phyloP scores from a whole-genome alignment of 78 protist genomes.

The Dictyostelium purpureum region DNA sequence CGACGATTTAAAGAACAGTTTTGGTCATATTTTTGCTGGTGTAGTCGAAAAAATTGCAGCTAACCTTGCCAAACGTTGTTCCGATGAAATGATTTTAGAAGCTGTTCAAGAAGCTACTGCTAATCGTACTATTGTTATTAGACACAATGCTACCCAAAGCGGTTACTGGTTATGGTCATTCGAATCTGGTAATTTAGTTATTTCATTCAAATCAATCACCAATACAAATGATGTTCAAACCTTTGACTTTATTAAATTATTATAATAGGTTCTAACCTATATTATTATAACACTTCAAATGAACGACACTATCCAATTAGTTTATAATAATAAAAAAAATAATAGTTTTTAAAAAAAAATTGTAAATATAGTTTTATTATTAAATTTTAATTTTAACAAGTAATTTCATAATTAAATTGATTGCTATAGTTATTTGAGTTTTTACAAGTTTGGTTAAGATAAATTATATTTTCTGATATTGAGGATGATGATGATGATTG shows the following conservation, averaged over 20 bases:
- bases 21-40: slow-evolving; percentile 5
- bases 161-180: slow-evolving; percentile 8
- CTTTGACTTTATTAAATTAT: slow-evolving; percentile 42
- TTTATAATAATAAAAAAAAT: too few species aligned
- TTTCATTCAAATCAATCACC: slow-evolving; percentile 17
- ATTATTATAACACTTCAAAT: too few species aligned
- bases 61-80: background rate
- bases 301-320: too few species aligned
- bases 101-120: background rate
- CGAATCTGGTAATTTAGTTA: background rate
- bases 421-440: background rate
- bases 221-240: slow-evolving; percentile 16
- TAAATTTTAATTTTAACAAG: background rate
- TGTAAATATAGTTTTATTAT: background rate
- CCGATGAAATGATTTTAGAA: slow-evolving; percentile 5
- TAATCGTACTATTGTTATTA: background rate
- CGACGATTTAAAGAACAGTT: background rate
- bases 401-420: background rate
- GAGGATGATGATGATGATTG: background rate
- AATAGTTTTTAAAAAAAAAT: background rate
- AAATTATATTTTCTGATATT: too few species aligned
- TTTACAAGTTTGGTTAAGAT: slow-evolving; percentile 6
- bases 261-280: too few species aligned
- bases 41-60: background rate
- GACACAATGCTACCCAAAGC: background rate